Conservation (phyloP, 2,329 filamentous ascomycete species). For the Epichloe sylvatica region DNA sequence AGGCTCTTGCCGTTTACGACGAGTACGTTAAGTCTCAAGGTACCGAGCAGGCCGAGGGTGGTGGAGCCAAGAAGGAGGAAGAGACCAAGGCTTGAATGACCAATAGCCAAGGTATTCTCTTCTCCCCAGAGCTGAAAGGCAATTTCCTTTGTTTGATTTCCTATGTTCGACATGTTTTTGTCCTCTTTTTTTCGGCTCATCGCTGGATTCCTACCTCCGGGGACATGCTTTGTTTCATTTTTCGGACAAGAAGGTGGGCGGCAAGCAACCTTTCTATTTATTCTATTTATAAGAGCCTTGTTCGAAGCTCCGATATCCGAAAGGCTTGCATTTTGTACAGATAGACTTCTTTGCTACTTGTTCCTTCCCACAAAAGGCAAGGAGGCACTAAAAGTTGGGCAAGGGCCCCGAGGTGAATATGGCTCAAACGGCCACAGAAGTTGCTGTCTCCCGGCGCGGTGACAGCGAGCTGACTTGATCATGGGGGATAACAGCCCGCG, state of each 20-base stretch:
- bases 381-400: slow-evolving; percentile 21
- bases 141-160: slow-evolving; percentile 11
- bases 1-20: slow-evolving; percentile 93
- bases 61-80: slow-evolving; percentile 35
- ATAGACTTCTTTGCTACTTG: slow-evolving; percentile 28
- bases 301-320: slow-evolving; percentile 2
- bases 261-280: slow-evolving; percentile 1
- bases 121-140: slow-evolving; percentile 2
- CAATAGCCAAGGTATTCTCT: background rate
- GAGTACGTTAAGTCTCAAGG: slow-evolving; percentile 90
- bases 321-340: slow-evolving; percentile 24
- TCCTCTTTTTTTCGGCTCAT: background rate
- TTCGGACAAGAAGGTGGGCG: slow-evolving; percentile 4
- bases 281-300: background rate
- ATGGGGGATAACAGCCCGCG: background rate
- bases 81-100: slow-evolving; percentile 27
- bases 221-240: slow-evolving; percentile 2
- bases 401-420: slow-evolving; percentile 15
- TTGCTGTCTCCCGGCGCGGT: slow-evolving; percentile 3
- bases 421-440: slow-evolving; percentile 3
- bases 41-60: slow-evolving; percentile 19
- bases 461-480: slow-evolving; percentile 1
- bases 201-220: slow-evolving; percentile 2
- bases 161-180: slow-evolving; percentile 15
- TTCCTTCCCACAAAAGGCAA: slow-evolving; percentile 18